Evolutionary conservation across 208 protist genomes (phyloP).

Genomic region (Entamoeba moshkovskii): DNA sequence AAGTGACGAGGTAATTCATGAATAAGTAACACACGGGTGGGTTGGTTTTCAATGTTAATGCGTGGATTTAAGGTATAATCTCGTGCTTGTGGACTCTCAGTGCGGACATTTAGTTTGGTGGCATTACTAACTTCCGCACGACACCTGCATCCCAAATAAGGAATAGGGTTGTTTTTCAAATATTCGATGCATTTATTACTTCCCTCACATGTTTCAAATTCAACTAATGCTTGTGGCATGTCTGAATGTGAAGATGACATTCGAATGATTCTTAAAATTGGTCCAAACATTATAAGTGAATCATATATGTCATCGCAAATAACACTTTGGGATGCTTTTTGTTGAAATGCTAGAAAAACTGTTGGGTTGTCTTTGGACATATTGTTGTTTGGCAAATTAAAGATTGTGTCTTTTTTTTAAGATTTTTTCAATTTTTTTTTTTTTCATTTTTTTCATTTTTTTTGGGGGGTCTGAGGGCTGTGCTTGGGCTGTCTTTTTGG

Average conservation of each 20-base stretch:
- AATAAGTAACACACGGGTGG: not conserved
- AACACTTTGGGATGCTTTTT: not conserved
- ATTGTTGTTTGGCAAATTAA: too few relatives aligned
- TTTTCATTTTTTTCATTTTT: too few relatives aligned
- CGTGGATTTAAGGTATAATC: not conserved
- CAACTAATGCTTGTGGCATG: not conserved
- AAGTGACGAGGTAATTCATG: not conserved
- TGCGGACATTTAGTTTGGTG: not conserved
- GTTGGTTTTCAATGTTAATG: not conserved
- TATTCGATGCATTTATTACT: not conserved
- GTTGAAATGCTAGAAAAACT: not conserved
- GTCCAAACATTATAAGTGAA: not conserved
- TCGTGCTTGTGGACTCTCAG: not conserved
- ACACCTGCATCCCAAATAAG: not conserved
- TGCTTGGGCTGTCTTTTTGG: too few relatives aligned
- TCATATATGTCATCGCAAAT: not conserved
- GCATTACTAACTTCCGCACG: not conserved
- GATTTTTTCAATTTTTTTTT: too few relatives aligned
- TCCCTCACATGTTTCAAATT: not conserved
- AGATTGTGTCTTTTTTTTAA: too few relatives aligned
- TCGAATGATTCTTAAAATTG: not conserved
- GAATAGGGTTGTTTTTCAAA: not conserved
- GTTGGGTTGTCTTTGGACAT: too few relatives aligned
- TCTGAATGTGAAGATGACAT: not conserved
- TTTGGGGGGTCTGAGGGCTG: too few relatives aligned